phyloP scores from a whole-genome alignment of 2,329 filamentous ascomycete genomes.

The Epichloe gansuensis region DNA sequence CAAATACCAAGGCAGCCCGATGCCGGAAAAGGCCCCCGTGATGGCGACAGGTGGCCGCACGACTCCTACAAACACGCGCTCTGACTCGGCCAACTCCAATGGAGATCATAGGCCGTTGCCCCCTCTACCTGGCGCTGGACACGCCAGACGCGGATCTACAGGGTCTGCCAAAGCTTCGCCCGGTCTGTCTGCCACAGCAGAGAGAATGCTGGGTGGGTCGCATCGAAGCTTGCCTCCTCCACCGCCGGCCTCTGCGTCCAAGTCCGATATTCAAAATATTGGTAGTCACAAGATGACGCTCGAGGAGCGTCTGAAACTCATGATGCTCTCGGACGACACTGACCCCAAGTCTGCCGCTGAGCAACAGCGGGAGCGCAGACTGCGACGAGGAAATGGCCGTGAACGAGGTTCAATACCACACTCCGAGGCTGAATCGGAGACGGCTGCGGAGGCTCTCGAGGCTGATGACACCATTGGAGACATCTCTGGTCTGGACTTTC shows the following conservation, averaged over 20 bases:
- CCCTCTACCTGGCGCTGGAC: constrained; percentile 58
- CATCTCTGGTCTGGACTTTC: constrained; percentile 48
- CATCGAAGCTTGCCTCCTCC: constrained; percentile 62
- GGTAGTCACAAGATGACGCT: constrained; percentile 66
- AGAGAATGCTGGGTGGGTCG: constrained; percentile 53
- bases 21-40: constrained; percentile 39
- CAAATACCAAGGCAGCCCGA: constrained; percentile 56
- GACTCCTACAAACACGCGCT: constrained; percentile 43
- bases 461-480: constrained; percentile 50
- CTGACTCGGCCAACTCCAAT: constrained; percentile 65
- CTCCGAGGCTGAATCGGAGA: constrained; percentile 25
- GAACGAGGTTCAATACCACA: constrained; percentile 35
- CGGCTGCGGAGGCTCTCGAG: constrained; percentile 30
- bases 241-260: constrained; percentile 55
- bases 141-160: constrained; percentile 26
- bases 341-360: constrained; percentile 47
- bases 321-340: constrained; percentile 69
- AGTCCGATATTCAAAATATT: constrained; percentile 67
- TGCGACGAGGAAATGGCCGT: constrained; percentile 47
- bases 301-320: constrained; percentile 74
- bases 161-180: constrained; percentile 44
- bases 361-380: constrained; percentile 55
- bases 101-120: constrained; percentile 76
- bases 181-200: constrained; percentile 57
- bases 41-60: constrained; percentile 28